Evolutionary conservation across 75 land plant genomes (phyloP), one percentile per base, ranked within the genome.

Genomic region (Cupressus sempervirens): DNA sequence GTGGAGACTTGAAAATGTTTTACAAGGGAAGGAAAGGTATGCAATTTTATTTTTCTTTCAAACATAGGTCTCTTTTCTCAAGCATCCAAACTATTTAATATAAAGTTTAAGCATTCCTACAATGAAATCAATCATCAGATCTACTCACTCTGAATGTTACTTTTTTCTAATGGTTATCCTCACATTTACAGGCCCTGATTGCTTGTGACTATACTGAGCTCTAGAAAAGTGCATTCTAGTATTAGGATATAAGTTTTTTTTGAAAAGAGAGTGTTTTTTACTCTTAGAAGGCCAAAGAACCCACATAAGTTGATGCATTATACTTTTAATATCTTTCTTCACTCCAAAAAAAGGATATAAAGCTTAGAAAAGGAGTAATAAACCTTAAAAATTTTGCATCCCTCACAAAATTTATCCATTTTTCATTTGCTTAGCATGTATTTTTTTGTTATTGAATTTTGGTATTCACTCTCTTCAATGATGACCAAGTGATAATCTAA

Each of bases 1-100:
- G 99, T 80, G 99, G 99, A 38, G 99, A 98, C 88, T 88, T 98
- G 58, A 93, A 89, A 81, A 89, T 98, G 96, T 98, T 98, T 82
- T 98, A 96, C 81, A 85, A 90, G 84, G 94, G 96, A 82, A 92
- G 54, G 40, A 20, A 62, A 82, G 83, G 83, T 82, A 10, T 12
- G 83, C 46, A 82, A 7, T 20, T 41, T 26, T 41, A n/a, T 76
- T 76, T 41, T 76, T 76, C 1, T 76, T 41, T 12, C 23, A 9
- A 88, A 86, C 62, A 67, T 82, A 83, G 89, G 81, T 45, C 15
- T 72, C 32, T 72, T 72, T 40, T 81, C 82, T 81, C 34, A n/a
- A 12, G 82, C 82, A 26, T 81, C 29, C 41, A 43, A 36, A 10
- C 82, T 29, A 10, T 43, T 81, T 32, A 32, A 12, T 72, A 9